Evolutionary conservation across 108 stramenopile genomes (phyloP), one percentile per base, ranked within the genome.

Genomic region (Cyclostephanos tholiformis): DNA sequence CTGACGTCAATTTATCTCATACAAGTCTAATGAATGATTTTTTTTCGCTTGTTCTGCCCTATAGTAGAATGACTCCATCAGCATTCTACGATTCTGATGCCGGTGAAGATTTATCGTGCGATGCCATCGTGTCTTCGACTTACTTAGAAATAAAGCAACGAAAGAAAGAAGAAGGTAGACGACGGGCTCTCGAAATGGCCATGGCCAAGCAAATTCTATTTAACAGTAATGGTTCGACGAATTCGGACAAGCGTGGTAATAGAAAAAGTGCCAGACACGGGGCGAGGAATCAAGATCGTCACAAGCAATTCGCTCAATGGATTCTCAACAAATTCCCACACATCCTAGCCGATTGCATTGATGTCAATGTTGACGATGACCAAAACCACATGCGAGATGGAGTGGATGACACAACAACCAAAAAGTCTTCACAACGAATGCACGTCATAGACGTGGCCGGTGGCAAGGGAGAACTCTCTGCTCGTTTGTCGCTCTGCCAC

Each of bases 381-480:
- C 59, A 19, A 36, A 19, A 60, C 17, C 10, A 20, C 35, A 1
- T 44, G 14, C 23, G 14, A 11, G 41, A 19, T 53, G 53, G 50
- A 27, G 61, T 25, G 57, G 36, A 60, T 17, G 57, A 58, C 27
- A 7, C 57, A 29, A 41, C 59, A 38, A 38, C 59, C 38, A 23
- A 64, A 50, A 38, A 72, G 12, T 2, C 27, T 35, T 8, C 20
- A 55, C 51, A n/a, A 32, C 51, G 48, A 53, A 65, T 38, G 59
- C 82, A 83, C 36, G 58, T 89, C n/a, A 43, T 89, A 23, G 88
- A 89, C 64, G 77, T 92, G 53, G 88, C 89, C 16, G 96, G 93
- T 23, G 91, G 91, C 23, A 92, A 91, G 62, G 96, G 96, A 2
- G 96, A 97, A 85, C 79, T 94, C 11, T 68, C 96, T 0, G 88